Evolutionary conservation across 306 rosid genomes (phyloP), one percentile per base, ranked within the genome.

Genomic region (Clitoria ternatea): DNA sequence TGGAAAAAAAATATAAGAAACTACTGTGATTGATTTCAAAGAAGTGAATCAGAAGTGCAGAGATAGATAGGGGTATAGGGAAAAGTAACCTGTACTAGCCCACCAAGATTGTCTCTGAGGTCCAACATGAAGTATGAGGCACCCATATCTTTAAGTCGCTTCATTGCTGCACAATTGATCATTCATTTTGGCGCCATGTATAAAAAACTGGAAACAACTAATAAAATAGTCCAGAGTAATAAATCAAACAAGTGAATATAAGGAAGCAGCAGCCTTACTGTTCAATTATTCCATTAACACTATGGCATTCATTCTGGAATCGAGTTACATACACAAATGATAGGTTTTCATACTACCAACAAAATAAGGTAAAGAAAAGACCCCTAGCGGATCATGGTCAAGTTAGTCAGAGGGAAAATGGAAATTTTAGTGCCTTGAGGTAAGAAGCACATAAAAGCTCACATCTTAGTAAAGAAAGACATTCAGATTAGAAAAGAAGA

Each of bases 91-190:
- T 93, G 98, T 32, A 90, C 98, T 53, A 93, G 86, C 74, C 98
- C 98, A 55, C 98, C 98, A 78, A 83, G 98, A 79, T 93, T 93
- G 82, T 90, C 98, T 85, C 98, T 85, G 72, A 93, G 97, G 81
- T 93, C 98, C 81, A 93, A 79, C 75, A 93, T 59, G 60, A 93
- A 93, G 83, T 74, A 88, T 29, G 96, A 90, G 30, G 96, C 97
- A 40, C 96, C 96, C 92, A 84, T 87, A 72, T 80, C 92, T 85
- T 89, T 88, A 63, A 93, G 97, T 72, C 94, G 89, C 76, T 85
- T 90, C 96, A 83, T 87, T 47, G 98, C 97, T 93, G 96, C 85
- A 79, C 82, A 78, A 80, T 75, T 54, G 47, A 77, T 61, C 52
- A 69, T 61, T 70, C 47, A 61, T 44, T 61, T 17, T 62, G 11